These are phyloP conservation scores for Aurinia saxatilis DNA, from an alignment of 345 rosid species.

Conservation along the genomic window DNA sequence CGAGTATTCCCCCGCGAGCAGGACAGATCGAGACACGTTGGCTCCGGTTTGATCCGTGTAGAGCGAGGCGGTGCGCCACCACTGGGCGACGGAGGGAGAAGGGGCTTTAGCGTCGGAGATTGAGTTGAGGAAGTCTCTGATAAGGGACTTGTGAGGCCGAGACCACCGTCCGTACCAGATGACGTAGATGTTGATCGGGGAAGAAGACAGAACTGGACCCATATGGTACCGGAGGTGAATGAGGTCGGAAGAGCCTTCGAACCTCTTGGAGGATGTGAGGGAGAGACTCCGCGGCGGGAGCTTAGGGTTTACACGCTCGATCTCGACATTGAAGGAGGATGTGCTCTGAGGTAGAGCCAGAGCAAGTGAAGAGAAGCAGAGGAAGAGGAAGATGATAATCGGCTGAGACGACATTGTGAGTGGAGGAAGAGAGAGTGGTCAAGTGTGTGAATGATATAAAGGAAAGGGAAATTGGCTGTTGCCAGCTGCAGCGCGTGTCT, in stretches of 20 bases:
- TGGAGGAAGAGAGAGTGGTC: neutral
- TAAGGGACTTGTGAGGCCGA: slow-evolving; percentile 48
- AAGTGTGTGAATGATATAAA: slow-evolving; percentile 16
- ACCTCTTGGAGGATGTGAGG: slow-evolving; percentile 48
- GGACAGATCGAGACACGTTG: slow-evolving; percentile 60
- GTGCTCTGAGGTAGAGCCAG: neutral
- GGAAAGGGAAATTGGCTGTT: slow-evolving; percentile 57
- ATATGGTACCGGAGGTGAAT: slow-evolving; percentile 91
- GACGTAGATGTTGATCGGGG: slow-evolving; percentile 77
- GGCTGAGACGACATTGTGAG: slow-evolving; percentile 37
- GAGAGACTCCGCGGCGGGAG: slow-evolving; percentile 56
- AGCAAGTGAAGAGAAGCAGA: neutral
- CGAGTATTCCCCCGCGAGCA: slow-evolving; percentile 64
- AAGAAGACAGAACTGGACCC: slow-evolving; percentile 93
- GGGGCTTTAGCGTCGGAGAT: slow-evolving; percentile 44
- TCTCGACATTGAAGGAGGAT: slow-evolving; percentile 24
- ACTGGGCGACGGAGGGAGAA: slow-evolving; percentile 63
- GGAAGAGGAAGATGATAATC: neutral
- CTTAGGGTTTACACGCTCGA: slow-evolving; percentile 52
- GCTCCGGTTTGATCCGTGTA: slow-evolving; percentile 96
- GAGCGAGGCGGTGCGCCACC: slow-evolving; percentile 89
- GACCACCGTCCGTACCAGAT: slow-evolving; percentile 95
- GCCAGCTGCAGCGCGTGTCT: slow-evolving; percentile 54
- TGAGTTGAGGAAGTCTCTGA: slow-evolving; percentile 71
- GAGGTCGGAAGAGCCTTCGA: slow-evolving; percentile 81